phyloP scores from a whole-genome alignment of 2,329 filamentous ascomycete species.

The Pyrenochaeta sp. region DNA sequence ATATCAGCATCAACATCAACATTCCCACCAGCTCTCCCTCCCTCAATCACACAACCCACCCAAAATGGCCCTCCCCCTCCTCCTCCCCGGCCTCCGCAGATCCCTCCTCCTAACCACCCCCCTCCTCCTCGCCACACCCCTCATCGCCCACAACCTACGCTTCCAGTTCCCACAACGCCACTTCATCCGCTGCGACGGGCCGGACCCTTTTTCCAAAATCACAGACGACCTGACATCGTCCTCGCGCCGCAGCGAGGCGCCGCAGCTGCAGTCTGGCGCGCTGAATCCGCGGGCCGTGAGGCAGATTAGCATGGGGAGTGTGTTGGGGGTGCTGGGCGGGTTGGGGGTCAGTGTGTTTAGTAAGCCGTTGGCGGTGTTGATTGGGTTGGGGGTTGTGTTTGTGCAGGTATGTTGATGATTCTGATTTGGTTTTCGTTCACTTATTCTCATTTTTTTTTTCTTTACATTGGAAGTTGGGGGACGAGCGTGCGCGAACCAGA shows the following conservation, averaged over 20 bases:
- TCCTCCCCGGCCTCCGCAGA: constrained; percentile 50
- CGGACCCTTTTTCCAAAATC: constrained; percentile 46
- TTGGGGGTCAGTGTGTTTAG: constrained; percentile 74
- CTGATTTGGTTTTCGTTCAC: not conserved
- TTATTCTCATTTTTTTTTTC: no score
- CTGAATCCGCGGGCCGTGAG: constrained; percentile 52
- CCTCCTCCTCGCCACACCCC: constrained; percentile 41
- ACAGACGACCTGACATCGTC: constrained; percentile 44
- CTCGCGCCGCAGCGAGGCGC: no score
- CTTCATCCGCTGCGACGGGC: constrained; percentile 47
- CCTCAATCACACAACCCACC: no score
- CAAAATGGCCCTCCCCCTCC: constrained; percentile 50
- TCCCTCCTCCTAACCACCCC: constrained; percentile 47
- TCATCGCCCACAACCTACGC: constrained; percentile 40
- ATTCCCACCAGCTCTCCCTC: no score
- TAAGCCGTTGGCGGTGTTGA: constrained; percentile 70
- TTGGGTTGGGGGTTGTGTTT: constrained; percentile 69
- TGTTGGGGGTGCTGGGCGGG: constrained; percentile 58
- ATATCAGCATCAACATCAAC: constrained; percentile 24
- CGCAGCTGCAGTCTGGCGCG: constrained; percentile 47
- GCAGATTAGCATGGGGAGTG: constrained; percentile 57
- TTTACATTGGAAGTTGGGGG: not conserved
- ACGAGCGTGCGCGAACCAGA: no score
- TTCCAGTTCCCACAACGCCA: constrained; percentile 32
- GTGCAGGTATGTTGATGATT: constrained; percentile 62